Base-by-base conservation (phyloP, 163 green algal species). In the Prototheca stagnorum region DNA sequence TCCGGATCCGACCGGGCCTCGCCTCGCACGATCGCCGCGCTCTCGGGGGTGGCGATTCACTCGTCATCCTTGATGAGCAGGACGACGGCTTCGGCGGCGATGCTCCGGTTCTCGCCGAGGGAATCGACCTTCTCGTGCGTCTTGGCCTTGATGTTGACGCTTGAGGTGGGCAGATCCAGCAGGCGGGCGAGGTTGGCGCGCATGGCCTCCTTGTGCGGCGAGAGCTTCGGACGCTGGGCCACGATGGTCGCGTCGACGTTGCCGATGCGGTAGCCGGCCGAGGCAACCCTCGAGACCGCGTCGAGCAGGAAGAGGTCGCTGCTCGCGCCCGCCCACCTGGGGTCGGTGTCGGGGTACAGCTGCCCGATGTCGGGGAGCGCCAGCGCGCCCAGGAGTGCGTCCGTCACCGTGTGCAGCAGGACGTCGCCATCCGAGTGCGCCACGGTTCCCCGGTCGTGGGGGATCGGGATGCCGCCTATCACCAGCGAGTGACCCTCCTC, bases 61-160 rank as follows among this genome's bases (percentile, higher is more conserved):
- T n/a, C n/a, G n/a, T n/a, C n/a, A n/a, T n/a, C 34, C 28, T 31
- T 37, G 21, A 93, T 73, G 7, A 95, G 67, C 68, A 93, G 77
- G 23, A 88, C 74, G 0, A 94, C 85, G 2, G 81, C 78, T 44
- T 98, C 80, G 65, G 82, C 94, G 0, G 71, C 85, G 37, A 99
- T 93, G 60, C 73, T 87, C 22, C 91, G 73, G 74, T 95, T 92
- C 72, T 99, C 91, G 1, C 91, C 91, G 23, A 99, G 71, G 54
- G 70, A 88, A 73, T 99, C 91, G 25, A 99, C 91, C 67, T 97
- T 97, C 58, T 99, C 91, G 65, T 97, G 90, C 16, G 91, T 99
- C 69, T 96, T 96, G 44, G 91, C 91, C 76, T 98, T 98, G 57
- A 98, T 72, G 72, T 98, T 98, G 40, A 96, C 72, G 2, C 72